phyloP scores from a whole-genome alignment of 306 rosid genomes.

The Gynostemma pentaphyllum region DNA sequence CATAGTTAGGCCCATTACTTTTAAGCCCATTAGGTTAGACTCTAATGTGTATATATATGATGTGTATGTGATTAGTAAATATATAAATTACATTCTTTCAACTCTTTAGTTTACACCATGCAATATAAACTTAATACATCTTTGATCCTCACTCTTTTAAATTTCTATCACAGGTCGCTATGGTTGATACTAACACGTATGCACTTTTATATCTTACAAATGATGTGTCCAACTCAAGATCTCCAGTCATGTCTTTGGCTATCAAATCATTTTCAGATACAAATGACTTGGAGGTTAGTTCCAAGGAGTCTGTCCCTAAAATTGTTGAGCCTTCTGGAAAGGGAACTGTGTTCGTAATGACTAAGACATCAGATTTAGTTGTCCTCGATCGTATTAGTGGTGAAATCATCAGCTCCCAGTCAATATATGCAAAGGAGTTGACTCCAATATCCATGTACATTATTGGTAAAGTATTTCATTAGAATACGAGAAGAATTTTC shows the following conservation, averaged over 20 bases:
- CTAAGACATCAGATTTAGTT: constrained; percentile 38
- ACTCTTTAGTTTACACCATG: background rate
- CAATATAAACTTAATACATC: constrained; percentile 14
- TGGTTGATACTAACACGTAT: constrained; percentile 47
- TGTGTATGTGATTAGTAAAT: no score
- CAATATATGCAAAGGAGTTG: constrained; percentile 28
- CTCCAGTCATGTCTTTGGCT: constrained; percentile 43
- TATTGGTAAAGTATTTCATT: constrained; percentile 41
- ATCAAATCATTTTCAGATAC: constrained; percentile 36
- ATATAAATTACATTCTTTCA: no score
- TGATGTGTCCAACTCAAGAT: constrained; percentile 33
- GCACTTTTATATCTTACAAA: constrained; percentile 58
- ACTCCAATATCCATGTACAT: constrained; percentile 54
- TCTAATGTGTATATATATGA: no score
- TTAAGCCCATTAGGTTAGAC: no score
- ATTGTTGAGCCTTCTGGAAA: constrained; percentile 25
- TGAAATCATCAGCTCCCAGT: constrained; percentile 32
- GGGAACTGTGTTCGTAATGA: constrained; percentile 37
- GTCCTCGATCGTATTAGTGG: constrained; percentile 44
- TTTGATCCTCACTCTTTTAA: constrained; percentile 15
- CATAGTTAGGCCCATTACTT: no score
- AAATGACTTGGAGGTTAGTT: constrained; percentile 20
- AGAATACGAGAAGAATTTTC: background rate
- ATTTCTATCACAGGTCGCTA: constrained; percentile 57
- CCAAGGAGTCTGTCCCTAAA: constrained; percentile 31